These are phyloP conservation scores for Hypoxylon intermedium DNA, from an alignment of 495 filamentous ascomycete genomes.

Conservation along the genomic window DNA sequence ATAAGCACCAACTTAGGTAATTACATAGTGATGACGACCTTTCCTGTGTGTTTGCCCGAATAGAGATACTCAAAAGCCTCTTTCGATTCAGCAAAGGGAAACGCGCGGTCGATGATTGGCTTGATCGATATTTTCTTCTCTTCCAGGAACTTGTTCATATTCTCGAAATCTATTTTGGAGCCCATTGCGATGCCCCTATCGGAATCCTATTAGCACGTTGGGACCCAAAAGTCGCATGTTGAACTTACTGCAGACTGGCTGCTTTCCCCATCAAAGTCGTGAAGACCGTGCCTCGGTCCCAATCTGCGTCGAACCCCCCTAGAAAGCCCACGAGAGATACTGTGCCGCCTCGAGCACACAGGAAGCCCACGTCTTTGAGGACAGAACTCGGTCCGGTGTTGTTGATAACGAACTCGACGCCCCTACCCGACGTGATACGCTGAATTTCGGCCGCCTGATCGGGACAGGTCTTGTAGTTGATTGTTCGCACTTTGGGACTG, in stretches of 20 bases:
- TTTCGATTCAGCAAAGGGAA: conserved; percentile 40
- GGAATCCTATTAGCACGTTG: not conserved
- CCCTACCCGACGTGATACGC: conserved; percentile 40
- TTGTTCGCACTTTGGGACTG: not conserved
- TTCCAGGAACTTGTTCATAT: conserved; percentile 39
- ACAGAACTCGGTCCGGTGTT: conserved; percentile 32
- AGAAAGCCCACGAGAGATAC: conserved; percentile 32
- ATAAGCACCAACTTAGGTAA: not conserved
- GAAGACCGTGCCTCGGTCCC: conserved; percentile 15
- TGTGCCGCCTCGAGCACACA: conserved; percentile 1
- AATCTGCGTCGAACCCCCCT: conserved; percentile 11
- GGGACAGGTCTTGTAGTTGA: conserved; percentile 41
- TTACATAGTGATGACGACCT: conserved; percentile 40
- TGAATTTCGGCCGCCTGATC: conserved; percentile 36
- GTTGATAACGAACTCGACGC: conserved; percentile 44
- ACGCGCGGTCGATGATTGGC: conserved; percentile 33
- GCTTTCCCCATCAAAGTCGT: conserved; percentile 26
- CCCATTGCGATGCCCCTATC: conserved; percentile 41
- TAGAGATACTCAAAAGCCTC: conserved; percentile 43
- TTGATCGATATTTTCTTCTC: conserved; percentile 38
- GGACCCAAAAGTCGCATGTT: not conserved
- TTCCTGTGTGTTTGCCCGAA: conserved; percentile 43
- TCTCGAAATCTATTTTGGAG: conserved; percentile 36
- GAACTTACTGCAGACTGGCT: conserved; percentile 17
- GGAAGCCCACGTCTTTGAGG: conserved; percentile 2